A percentile compares a stretch with the other conserved stretches of the same genome.
Evolutionary conservation across 805 yeast species (phyloP).

Genomic region (Candida pini): DNA sequence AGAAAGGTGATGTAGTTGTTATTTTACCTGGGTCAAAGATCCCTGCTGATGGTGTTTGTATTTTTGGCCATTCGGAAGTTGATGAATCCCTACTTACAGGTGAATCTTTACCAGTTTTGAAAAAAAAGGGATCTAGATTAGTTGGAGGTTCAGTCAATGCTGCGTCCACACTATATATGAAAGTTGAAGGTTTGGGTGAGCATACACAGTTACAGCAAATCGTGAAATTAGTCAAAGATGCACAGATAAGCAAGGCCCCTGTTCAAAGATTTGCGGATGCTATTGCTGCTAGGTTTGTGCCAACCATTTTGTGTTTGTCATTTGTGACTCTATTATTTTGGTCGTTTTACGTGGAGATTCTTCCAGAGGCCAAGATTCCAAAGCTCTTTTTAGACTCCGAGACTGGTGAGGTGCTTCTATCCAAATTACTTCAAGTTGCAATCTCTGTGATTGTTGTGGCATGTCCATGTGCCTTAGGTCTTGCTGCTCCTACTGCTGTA

Average conservation of each 20-base stretch:
- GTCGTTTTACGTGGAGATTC: constrained; percentile 34
- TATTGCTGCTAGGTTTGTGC: constrained; percentile 82
- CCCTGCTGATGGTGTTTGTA: constrained; percentile 86
- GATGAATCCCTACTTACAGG: constrained; percentile 93
- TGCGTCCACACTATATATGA: constrained; percentile 61
- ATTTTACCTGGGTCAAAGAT: constrained; percentile 82
- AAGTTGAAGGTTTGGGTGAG: constrained; percentile 68
- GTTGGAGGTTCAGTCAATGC: constrained; percentile 93
- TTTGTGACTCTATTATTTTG: constrained; percentile 61
- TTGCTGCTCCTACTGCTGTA: constrained; percentile 95
- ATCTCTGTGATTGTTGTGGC: constrained; percentile 95
- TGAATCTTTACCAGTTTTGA: constrained; percentile 73
- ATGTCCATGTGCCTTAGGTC: constrained; percentile 81
- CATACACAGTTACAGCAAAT: constrained; percentile 85
- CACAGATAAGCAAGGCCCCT: constrained; percentile 86
- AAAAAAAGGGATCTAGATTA: constrained; percentile 53
- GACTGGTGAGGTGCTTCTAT: constrained; percentile 15
- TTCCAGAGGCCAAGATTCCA: constrained; percentile 17
- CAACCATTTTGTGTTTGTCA: constrained; percentile 59
- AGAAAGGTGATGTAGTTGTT: constrained; percentile 68
- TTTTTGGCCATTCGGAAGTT: constrained; percentile 73
- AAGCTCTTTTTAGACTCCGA: constrained; percentile 20
- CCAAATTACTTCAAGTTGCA: constrained; percentile 54
- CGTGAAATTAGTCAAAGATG: constrained; percentile 78
- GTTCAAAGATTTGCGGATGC: constrained; percentile 85